Evolutionary conservation across 2,329 filamentous ascomycete genomes (phyloP), one percentile per base, ranked within the genome.

Genomic region (Aspergillus carbonarius): DNA sequence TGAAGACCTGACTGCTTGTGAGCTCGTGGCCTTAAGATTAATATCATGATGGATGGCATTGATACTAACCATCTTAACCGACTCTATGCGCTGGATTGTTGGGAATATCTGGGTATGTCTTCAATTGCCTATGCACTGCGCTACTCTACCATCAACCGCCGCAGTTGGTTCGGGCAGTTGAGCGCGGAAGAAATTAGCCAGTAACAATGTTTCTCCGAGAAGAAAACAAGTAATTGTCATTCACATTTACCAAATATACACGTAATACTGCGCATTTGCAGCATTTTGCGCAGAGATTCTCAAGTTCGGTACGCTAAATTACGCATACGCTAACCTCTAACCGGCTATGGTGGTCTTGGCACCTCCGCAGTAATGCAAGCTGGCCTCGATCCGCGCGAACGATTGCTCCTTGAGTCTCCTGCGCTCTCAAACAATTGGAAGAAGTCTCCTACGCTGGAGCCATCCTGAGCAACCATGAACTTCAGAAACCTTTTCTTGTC

Each of bases 1-100:
- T 88, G 81, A 95, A 91, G 71, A 93, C 89, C 91, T 92, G 34
- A 40, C 48, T n/a, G 17, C 3, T 17, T 23, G 49, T 70, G 60
- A 69, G 60, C 32, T 5, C 17, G 15, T 7, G 17, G 4, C 3
- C 39, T 35, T 48, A 6, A 56, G 10, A 1, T 35, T 10, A n/a
- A 25, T 18, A 23, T 20, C n/a, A 27, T 27, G 12, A 6, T 25
- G 27, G 6, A 51, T 18, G 49, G 27, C 13, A 35, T 12, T 9
- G 3, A 20, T 8, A 17, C 51, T 32, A 67, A 75, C 73, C 73
- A 75, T 75, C 54, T 68, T 74, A 66, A 56, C 53, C 13, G 40
- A 18, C 49, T 61, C 55, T 20, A 17, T 17, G 35, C 27, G 55
- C 58, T 30, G n/a, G n/a, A 2, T 27, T n/a, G n/a, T 53, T 30